These are phyloP conservation scores for Aspergillus ochraceus DNA, from an alignment of 2,329 filamentous ascomycete genomes.

Conservation along the genomic window DNA sequence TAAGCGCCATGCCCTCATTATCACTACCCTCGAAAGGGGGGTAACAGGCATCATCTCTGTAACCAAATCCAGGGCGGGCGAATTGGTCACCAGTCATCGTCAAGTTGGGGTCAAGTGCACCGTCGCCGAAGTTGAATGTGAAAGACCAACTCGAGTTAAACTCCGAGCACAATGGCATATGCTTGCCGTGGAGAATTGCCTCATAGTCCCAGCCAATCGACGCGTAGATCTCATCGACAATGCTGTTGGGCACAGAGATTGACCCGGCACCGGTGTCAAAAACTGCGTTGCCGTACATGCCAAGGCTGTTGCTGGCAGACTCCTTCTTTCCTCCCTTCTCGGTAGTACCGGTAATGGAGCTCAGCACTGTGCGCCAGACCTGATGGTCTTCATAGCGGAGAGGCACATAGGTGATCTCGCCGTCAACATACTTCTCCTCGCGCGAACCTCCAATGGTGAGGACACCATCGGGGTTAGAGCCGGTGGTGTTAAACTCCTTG, in stretches of 20 bases:
- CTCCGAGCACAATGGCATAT: neutral
- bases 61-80: neutral
- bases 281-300: neutral
- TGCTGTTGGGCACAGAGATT: neutral
- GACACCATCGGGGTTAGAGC: neutral
- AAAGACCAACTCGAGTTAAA: neutral
- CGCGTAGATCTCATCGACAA: neutral
- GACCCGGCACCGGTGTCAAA: neutral
- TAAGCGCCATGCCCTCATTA: neutral
- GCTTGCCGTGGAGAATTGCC: neutral
- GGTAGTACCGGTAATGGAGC: neutral
- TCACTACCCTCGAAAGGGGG: neutral
- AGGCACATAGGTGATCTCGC: neutral
- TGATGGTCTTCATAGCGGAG: neutral
- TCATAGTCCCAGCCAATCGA: neutral
- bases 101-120: neutral
- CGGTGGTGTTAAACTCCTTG: neutral
- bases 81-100: neutral
- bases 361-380: neutral
- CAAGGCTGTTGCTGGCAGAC: neutral
- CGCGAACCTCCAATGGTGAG: neutral
- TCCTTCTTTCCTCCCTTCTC: neutral
- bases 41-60: neutral
- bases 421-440: neutral
- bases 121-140: neutral